Evolutionary conservation across 192 early-diverging fungal species (phyloP).

Genomic region (Coemansia javaensis): DNA sequence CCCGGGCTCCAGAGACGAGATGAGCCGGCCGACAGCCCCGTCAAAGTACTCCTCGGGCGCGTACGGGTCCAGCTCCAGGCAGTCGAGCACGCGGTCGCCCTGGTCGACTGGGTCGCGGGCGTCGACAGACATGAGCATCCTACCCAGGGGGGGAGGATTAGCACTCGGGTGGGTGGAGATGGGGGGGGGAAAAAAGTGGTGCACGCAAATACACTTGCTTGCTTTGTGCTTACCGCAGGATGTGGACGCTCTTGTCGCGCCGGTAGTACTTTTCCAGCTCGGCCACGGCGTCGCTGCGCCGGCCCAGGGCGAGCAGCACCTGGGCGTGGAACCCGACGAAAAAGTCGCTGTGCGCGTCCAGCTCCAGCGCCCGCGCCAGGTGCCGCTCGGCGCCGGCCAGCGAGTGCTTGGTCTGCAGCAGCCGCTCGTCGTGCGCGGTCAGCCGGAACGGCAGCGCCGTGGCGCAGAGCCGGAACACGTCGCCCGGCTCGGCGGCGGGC

Average conservation of each 20-base stretch:
- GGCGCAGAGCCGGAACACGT: constrained; percentile 23
- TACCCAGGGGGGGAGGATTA: background rate
- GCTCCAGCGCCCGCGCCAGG: constrained; percentile 10
- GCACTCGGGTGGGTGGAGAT: background rate
- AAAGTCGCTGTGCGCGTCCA: constrained; percentile 17
- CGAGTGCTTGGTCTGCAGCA: constrained; percentile 11
- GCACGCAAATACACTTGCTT: background rate
- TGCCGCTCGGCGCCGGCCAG: constrained; percentile 19
- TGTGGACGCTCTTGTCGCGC: constrained; percentile 2
- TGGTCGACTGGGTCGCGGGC: constrained; percentile 3
- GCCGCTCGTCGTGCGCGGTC: background rate
- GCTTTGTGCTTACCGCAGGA: constrained; percentile 10
- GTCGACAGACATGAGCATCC: constrained; percentile 33
- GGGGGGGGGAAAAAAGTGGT: background rate
- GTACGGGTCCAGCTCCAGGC: constrained; percentile 32
- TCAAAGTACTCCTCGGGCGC: background rate
- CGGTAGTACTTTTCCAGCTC: constrained; percentile 7
- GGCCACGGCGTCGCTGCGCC: background rate
- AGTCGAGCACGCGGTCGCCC: constrained; percentile 18
- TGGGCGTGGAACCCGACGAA: constrained; percentile 28
- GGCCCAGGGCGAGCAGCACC: constrained; percentile 22
- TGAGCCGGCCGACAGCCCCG: background rate
- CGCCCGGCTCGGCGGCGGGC: too few relatives aligned
- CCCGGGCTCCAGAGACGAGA: background rate
- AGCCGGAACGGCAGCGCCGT: constrained; percentile 11